A percentile compares a stretch with the other conserved stretches of the same genome.
Conservation (phyloP, 1,284 basidiomycete species). For the Apiotrichum akiyoshidainum region DNA sequence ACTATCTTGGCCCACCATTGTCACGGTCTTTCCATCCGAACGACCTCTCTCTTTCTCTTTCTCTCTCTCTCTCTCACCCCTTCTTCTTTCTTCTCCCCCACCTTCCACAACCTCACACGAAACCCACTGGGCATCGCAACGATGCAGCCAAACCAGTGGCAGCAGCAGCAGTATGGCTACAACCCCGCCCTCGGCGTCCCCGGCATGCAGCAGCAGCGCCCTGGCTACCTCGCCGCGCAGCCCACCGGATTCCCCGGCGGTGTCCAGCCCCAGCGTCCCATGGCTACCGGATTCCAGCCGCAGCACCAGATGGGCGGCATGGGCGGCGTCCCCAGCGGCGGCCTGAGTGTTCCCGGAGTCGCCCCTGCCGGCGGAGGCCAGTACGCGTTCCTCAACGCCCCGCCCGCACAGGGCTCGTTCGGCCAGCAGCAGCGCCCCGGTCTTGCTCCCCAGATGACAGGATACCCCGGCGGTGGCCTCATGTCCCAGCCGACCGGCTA, state of each 20-base stretch:
- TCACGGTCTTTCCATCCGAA: background rate
- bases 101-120: background rate
- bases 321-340: conserved; percentile 6
- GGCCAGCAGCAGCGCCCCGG: conserved; percentile 26
- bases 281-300: conserved; percentile 53
- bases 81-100: background rate
- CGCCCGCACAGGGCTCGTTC: conserved; percentile 35
- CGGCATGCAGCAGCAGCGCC: conserved; percentile 32
- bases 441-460: conserved; percentile 35
- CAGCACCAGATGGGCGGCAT: conserved; percentile 11
- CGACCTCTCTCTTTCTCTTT: background rate
- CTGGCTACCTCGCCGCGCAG: conserved; percentile 28
- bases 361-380: conserved; percentile 13
- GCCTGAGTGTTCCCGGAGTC: conserved; percentile 8
- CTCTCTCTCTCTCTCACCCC: background rate
- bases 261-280: conserved; percentile 51
- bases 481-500: conserved; percentile 53
- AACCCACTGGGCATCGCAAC: conserved; percentile 7
- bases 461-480: conserved; percentile 39
- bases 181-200: conserved; percentile 7
- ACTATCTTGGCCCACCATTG: background rate
- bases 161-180: conserved; percentile 31
- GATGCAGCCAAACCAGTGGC: conserved; percentile 34
- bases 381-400: conserved; percentile 48
- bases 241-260: conserved; percentile 34